Percentiles rank a stretch among this genome's conserved stretches.
These are phyloP conservation scores for Pyrenophora graminea DNA, from an alignment of 2,329 filamentous ascomycete genomes.

Conservation along the genomic window DNA sequence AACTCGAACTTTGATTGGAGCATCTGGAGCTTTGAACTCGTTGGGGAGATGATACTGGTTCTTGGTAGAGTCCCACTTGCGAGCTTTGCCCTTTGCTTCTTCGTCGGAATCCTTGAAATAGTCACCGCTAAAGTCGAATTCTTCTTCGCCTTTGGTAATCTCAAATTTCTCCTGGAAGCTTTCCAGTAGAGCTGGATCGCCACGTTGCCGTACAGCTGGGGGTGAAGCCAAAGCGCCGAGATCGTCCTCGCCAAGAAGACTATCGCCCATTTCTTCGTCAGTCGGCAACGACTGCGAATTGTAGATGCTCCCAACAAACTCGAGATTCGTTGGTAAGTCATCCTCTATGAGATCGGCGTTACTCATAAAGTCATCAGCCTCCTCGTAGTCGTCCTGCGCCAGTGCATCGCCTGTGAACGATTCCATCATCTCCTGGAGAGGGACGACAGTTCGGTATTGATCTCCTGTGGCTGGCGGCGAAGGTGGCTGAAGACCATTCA, in stretches of 20 bases:
- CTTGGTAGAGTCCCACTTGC: conserved; percentile 77
- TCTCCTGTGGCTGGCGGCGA: conserved; percentile 78
- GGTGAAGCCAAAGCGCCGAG: conserved; percentile 43
- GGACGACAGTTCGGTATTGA: conserved; percentile 86
- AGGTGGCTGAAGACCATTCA: conserved; percentile 81
- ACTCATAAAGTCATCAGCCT: conserved; percentile 48
- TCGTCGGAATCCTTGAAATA: conserved; percentile 69
- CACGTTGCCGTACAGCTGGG: conserved; percentile 37
- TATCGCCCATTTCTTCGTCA: conserved; percentile 49
- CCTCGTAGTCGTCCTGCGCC: conserved; percentile 62
- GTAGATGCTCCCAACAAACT: conserved; percentile 62
- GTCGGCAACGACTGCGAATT: conserved; percentile 49
- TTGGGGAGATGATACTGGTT: conserved; percentile 74
- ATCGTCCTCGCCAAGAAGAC: conserved; percentile 48
- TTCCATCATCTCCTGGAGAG: conserved; percentile 83
- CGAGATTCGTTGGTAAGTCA: conserved; percentile 46
- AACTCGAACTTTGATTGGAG: conserved; percentile 76
- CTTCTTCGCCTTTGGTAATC: conserved; percentile 60
- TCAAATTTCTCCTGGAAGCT: conserved; percentile 60
- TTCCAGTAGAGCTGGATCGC: conserved; percentile 49
- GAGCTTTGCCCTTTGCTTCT: conserved; percentile 67
- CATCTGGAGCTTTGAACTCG: conserved; percentile 63
- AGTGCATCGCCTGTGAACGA: conserved; percentile 90
- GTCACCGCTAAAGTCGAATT: conserved; percentile 75
- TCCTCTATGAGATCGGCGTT: conserved; percentile 47